These are phyloP conservation scores for Solanum bukasovii DNA, from an alignment of 257 asterid genomes.

Conservation along the genomic window DNA sequence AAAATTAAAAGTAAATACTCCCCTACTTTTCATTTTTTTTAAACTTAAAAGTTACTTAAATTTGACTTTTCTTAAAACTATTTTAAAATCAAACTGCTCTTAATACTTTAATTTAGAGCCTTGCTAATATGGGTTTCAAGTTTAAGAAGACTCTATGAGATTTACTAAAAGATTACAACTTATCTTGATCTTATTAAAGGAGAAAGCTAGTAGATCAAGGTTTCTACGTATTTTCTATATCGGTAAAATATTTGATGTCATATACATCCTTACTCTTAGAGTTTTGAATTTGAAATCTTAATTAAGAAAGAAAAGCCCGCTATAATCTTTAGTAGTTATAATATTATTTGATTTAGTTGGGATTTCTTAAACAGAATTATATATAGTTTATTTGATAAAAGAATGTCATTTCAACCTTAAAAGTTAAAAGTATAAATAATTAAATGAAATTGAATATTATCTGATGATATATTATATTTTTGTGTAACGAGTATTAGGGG, in stretches of 20 bases:
- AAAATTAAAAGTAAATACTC: too few relatives aligned
- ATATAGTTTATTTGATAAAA: neutral
- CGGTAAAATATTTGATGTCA: neutral
- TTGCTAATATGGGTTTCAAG: neutral
- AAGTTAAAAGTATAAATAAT: neutral
- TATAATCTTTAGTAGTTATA: neutral
- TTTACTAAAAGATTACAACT: neutral
- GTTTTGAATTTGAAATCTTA: neutral
- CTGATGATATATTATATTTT: neutral
- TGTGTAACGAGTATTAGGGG: neutral
- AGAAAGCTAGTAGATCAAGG: neutral
- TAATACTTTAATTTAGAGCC: too few relatives aligned
- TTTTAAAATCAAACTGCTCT: too few relatives aligned
- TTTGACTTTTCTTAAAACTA: too few relatives aligned
- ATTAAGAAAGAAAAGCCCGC: neutral
- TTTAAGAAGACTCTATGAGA: neutral
- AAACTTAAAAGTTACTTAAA: too few relatives aligned
- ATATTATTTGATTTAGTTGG: neutral
- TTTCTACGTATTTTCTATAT: neutral
- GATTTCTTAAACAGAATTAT: neutral
- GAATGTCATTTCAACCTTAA: neutral
- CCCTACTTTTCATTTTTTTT: too few relatives aligned
- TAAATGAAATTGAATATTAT: neutral
- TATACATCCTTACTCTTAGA: neutral
- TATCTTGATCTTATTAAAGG: neutral